Base-by-base conservation (phyloP, 306 rosid species). In the Bauhinia variegata region DNA sequence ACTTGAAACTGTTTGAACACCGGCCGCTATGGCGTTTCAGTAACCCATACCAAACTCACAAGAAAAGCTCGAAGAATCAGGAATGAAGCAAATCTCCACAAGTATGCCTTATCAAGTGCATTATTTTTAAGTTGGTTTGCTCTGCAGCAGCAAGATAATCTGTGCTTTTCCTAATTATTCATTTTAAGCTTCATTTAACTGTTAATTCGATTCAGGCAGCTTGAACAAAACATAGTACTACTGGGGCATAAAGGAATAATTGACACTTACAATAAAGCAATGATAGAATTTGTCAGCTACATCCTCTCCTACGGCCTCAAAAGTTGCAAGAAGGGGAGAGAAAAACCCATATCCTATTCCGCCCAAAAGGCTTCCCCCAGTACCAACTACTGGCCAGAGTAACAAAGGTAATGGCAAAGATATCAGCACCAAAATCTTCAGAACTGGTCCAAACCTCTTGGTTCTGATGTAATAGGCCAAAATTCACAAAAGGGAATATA, bases 271-370 rank as follows among this genome's bases (percentile, higher is more conserved):
- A 41, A 53, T 49, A 63, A 84, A 81, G 67, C 89, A 88, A 80
- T 84, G 96, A 74, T 79, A 68, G 54, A 82, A 68, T 73, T 91
- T 86, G 53, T 75, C 68, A 4, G 55, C 17, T 28, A 81, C 66
- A 66, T 54, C 75, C 56, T 41, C 71, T 28, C 89, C 92, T n/a
- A 83, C 79, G 5, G 91, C 91, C 78, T 86, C 91, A 79, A 91
- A 86, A 68, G 96, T 91, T 54, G 88, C 83, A 71, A 88, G 72
- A 73, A 91, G 85, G 36, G 97, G 97, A 65, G 78, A 47, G 49
- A 91, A 88, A 48, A 84, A 39, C 5, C 96, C 97, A 74, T 84
- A 91, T 81, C 91, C 97, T 19, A 91, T 60, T 76, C 92, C 97
- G 48, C 87, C 91, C 50, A 91, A 78, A 56, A 88, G 31, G 75